Evolutionary conservation across 2,329 filamentous ascomycete genomes (phyloP).

Genomic region (Trichoderma aggressivum): DNA sequence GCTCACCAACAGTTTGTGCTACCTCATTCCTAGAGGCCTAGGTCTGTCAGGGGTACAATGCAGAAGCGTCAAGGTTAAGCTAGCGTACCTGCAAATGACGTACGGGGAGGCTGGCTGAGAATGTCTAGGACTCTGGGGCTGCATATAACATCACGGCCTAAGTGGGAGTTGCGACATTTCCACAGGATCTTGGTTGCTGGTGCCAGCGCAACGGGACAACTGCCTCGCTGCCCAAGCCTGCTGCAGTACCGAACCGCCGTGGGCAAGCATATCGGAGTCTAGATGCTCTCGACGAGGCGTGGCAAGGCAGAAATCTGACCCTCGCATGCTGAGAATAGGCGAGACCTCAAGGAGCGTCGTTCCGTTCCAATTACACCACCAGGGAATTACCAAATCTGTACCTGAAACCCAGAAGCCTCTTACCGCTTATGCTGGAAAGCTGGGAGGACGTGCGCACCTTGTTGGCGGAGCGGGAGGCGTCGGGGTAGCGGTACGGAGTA

Average conservation of each 20-base stretch:
- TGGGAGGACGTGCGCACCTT: constrained; percentile 17
- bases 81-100: constrained; percentile 19
- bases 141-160: constrained; percentile 14
- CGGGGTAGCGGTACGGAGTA: background rate
- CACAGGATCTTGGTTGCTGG: constrained; percentile 1
- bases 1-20: constrained; percentile 20
- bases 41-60: constrained; percentile 23
- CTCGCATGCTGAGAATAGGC: constrained; percentile 5
- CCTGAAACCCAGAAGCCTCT: constrained; percentile 3
- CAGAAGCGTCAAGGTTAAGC: constrained; percentile 17
- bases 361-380: background rate
- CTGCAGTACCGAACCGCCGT: background rate
- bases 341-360: background rate
- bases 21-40: constrained; percentile 24
- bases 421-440: constrained; percentile 9
- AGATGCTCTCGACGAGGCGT: constrained; percentile 4
- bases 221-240: constrained; percentile 16
- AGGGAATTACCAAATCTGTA: constrained; percentile 4
- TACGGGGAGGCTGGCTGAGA: constrained; percentile 7
- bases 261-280: constrained; percentile 9
- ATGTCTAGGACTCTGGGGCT: constrained; percentile 9
- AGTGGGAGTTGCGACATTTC: constrained; percentile 6
- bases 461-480: constrained; percentile 10
- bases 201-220: constrained; percentile 1
- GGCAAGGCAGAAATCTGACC: background rate